A percentile compares a stretch with the other conserved stretches of the same genome.
These are phyloP conservation scores for Naganishia liquefaciens DNA, from an alignment of 1,284 basidiomycete species.

Conservation along the genomic window DNA sequence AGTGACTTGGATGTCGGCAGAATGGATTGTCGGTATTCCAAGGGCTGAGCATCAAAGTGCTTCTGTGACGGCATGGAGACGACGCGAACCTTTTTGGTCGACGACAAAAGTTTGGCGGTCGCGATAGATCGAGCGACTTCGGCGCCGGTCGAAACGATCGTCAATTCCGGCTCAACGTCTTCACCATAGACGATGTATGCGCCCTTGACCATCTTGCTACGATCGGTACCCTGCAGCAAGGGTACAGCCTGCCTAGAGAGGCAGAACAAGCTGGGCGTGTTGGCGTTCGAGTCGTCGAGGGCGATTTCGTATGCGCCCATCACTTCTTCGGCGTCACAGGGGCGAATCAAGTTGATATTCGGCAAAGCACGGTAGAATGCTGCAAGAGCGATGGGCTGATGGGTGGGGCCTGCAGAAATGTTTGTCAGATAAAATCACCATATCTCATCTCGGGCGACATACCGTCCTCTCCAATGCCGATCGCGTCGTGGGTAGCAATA, in stretches of 20 bases:
- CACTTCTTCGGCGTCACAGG: slow-evolving; percentile 49
- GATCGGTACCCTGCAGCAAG: slow-evolving; percentile 41
- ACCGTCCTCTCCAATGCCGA: slow-evolving; percentile 51
- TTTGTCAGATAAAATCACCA: background rate
- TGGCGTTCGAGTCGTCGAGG: slow-evolving; percentile 36
- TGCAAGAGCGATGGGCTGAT: slow-evolving; percentile 47
- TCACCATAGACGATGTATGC: slow-evolving; percentile 43
- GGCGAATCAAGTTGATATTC: slow-evolving; percentile 46
- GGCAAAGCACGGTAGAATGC: slow-evolving; percentile 47
- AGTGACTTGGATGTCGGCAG: slow-evolving; percentile 40
- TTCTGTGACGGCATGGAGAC: slow-evolving; percentile 47
- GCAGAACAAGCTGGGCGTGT: slow-evolving; percentile 39
- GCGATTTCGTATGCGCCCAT: slow-evolving; percentile 44
- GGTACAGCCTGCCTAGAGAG: slow-evolving; percentile 46
- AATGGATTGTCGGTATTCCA: slow-evolving; percentile 39
- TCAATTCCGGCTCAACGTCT: slow-evolving; percentile 41
- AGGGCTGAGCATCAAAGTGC: slow-evolving; percentile 45
- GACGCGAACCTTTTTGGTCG: slow-evolving; percentile 39
- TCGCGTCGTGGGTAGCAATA: slow-evolving; percentile 48
- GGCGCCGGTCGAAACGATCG: slow-evolving; percentile 46
- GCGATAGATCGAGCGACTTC: slow-evolving; percentile 46
- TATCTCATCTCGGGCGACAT: background rate
- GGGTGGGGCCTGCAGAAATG: slow-evolving; percentile 39
- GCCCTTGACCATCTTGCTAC: slow-evolving; percentile 40
- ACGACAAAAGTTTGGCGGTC: slow-evolving; percentile 39